Conservation (phyloP, 2,329 filamentous ascomycete species). For the Coniella vitis region DNA sequence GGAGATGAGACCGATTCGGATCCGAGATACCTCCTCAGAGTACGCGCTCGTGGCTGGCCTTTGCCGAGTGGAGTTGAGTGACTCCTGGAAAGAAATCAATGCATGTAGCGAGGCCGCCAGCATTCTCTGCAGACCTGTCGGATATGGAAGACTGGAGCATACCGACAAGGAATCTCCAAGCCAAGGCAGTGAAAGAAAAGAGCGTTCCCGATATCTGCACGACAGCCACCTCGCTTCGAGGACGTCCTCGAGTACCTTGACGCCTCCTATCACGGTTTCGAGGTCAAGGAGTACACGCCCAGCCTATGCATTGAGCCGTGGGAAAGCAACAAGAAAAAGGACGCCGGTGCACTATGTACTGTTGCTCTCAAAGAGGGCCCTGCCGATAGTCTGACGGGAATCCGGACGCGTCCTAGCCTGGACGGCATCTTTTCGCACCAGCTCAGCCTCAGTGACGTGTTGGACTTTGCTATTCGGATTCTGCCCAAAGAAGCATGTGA, state of each 20-base stretch:
- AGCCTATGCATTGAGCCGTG: constrained; percentile 42
- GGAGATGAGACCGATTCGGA: constrained; percentile 51
- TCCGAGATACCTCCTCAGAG: constrained; percentile 44
- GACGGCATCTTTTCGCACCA: constrained; percentile 43
- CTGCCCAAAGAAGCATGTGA: constrained; percentile 54
- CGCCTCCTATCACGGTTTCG: constrained; percentile 47
- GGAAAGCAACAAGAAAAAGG: constrained; percentile 25
- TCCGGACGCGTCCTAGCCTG: constrained; percentile 42
- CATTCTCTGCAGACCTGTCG: constrained; percentile 27
- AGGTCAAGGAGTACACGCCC: constrained; percentile 36
- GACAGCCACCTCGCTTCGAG: constrained; percentile 20
- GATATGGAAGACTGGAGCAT: constrained; percentile 38
- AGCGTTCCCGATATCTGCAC: constrained; percentile 33
- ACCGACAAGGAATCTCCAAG: constrained; percentile 29
- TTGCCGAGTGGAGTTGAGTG: constrained; percentile 41
- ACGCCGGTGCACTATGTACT: constrained; percentile 20
- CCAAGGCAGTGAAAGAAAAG: constrained; percentile 34
- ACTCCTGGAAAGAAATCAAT: constrained; percentile 39
- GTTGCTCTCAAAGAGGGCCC: constrained; percentile 38
- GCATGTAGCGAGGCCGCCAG: constrained; percentile 45
- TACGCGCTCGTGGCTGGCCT: constrained; percentile 42
- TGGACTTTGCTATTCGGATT: constrained; percentile 47
- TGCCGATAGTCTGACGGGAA: constrained; percentile 29
- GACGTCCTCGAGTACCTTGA: constrained; percentile 31
- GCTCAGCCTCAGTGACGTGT: constrained; percentile 53